Base-by-base conservation (phyloP, 1,284 basidiomycete genomes). In the Singerocomus inundabilis region DNA sequence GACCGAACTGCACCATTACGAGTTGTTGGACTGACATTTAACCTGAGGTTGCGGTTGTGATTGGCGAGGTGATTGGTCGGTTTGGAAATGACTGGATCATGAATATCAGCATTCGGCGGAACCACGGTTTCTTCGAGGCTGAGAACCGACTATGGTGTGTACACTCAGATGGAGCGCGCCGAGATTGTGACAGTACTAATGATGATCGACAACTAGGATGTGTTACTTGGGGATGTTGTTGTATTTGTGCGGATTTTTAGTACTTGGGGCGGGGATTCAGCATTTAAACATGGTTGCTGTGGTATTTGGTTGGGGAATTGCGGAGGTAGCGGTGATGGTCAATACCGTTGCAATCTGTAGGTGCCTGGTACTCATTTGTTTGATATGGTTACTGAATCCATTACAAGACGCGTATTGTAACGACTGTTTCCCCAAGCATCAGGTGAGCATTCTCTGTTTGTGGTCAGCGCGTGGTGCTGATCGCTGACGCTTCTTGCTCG, bases 11-110 rank as follows among this genome's bases (percentile, higher is more conserved):
- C 16, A 52, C 18, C 24, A 15, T 16, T n/a, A 11, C 24, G 12
- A 15, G 34, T 15, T 41, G 12, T 8, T 30, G n/a, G 18, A 18
- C 25, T 44, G 40, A 53, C 33, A 8, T 30, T 37, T 15, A 4
- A 11, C 15, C 5, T 25, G 51, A 84, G 81, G 73, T 86, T 12
- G 79, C 79, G 0, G 79, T 82, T 5, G 46, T 88, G n/a, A 63
- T 89, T 38, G 88, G 87, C 35, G 85, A 90, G 62, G 24, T 88
- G 1, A 60, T 80, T 6, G 87, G 86, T 33, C 76, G 83, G 15
- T 89, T 78, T 57, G 60, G 76, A 52, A 88, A 88, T 57, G 86
- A 89, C 52, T 81, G 75, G 72, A 78, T 87, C 37, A 80, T 82
- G 74, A 77, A 76, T 53, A 38, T 64, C n/a, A 75, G 71, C 45